phyloP scores from a whole-genome alignment of 1,284 basidiomycete genomes.

The Apiotrichum porosum region DNA sequence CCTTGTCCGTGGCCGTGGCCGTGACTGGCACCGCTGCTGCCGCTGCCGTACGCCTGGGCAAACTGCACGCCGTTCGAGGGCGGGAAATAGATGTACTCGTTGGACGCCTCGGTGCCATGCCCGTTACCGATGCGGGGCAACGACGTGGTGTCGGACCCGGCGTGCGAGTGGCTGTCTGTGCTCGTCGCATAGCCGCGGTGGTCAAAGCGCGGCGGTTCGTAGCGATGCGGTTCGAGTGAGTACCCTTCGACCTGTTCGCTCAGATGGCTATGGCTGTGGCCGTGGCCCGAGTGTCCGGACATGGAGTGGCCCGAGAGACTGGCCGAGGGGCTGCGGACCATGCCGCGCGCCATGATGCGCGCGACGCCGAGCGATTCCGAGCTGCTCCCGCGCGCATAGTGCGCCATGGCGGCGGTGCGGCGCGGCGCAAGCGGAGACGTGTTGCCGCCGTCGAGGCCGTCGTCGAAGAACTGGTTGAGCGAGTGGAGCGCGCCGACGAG shows the following conservation, averaged over 20 bases:
- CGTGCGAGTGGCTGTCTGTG: background rate
- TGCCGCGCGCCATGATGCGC: conserved; percentile 10
- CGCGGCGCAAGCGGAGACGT: conserved; percentile 9
- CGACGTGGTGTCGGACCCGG: background rate
- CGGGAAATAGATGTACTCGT: background rate
- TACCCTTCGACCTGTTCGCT: background rate
- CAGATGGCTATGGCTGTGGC: background rate
- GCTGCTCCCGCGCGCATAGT: conserved; percentile 4
- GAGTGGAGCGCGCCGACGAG: conserved; percentile 81
- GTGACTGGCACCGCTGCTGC: background rate
- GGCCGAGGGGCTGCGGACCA: conserved; percentile 6
- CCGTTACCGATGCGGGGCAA: background rate
- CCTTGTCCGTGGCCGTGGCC: background rate
- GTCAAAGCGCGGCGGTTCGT: background rate
- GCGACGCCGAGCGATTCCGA: conserved; percentile 6
- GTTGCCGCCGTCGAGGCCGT: conserved; percentile 38
- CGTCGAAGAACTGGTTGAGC: conserved; percentile 79
- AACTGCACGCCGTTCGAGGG: no score
- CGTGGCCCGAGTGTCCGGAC: conserved; percentile 4
- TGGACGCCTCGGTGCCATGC: background rate
- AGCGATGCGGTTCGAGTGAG: background rate
- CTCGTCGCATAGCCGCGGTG: conserved; percentile 1
- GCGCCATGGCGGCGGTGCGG: background rate
- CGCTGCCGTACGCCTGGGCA: background rate
- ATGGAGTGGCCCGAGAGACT: background rate